phyloP scores from a whole-genome alignment of 306 rosid species.

The Mucuna pruriens region DNA sequence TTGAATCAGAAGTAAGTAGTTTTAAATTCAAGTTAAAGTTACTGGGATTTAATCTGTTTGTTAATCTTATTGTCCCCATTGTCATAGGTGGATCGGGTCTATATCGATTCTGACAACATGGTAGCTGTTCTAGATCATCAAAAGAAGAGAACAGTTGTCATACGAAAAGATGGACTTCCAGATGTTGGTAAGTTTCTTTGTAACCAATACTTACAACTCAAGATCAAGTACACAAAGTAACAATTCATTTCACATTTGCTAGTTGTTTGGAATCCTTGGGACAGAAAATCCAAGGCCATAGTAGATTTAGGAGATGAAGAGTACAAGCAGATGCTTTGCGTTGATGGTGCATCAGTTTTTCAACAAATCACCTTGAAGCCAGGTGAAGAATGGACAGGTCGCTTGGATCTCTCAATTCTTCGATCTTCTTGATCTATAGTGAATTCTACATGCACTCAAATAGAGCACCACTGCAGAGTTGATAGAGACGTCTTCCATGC shows the following conservation, averaged over 20 bases:
- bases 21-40: not conserved
- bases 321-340: constrained; percentile 84
- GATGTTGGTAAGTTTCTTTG: constrained; percentile 63
- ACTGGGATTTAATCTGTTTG: not conserved
- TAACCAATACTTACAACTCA: not conserved
- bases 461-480: constrained; percentile 19
- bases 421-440: constrained; percentile 51
- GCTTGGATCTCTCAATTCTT: constrained; percentile 70
- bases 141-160: constrained; percentile 67
- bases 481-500: constrained; percentile 39
- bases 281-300: constrained; percentile 64
- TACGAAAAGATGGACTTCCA: constrained; percentile 79
- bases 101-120: constrained; percentile 55
- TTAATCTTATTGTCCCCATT: not conserved
- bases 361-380: constrained; percentile 77
- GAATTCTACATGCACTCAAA: constrained; percentile 14
- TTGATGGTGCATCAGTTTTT: constrained; percentile 84
- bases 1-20: constrained; percentile 81
- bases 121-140: constrained; percentile 87
- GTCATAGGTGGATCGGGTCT: constrained; percentile 79
- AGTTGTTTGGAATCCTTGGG: constrained; percentile 99
- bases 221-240: not conserved
- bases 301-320: constrained; percentile 88
- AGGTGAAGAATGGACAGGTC: constrained; percentile 90
- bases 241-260: constrained; percentile 1